Conservation (phyloP, 2,329 filamentous ascomycete genomes). For the Ceratocystis ficicola region DNA sequence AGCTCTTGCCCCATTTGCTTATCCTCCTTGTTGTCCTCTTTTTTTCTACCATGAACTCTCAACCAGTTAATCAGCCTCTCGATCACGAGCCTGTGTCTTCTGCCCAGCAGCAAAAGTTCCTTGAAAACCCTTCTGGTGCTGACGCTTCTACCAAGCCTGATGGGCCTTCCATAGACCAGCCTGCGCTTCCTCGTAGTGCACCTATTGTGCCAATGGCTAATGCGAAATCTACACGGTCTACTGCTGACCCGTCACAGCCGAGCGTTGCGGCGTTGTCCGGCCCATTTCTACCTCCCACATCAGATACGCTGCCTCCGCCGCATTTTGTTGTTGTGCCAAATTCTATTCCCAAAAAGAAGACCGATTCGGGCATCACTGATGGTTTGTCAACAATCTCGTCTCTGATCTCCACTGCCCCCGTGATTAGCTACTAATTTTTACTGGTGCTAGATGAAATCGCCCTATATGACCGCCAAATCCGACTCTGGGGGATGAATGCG, state of each 20-base stretch:
- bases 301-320: background rate
- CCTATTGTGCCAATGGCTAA: constrained; percentile 5
- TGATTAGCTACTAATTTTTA: background rate
- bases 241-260: background rate
- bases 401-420: background rate
- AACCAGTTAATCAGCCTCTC: background rate
- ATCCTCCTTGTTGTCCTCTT: background rate
- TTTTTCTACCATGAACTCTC: background rate
- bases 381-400: constrained; percentile 8
- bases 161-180: background rate
- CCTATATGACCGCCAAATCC: constrained; percentile 92
- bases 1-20: background rate
- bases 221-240: background rate
- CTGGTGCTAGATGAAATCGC: constrained; percentile 72
- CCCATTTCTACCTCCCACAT: background rate
- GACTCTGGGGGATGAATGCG: constrained; percentile 90
- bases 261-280: background rate
- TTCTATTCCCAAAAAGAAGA: background rate
- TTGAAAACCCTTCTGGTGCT: background rate
- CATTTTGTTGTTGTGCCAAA: background rate
- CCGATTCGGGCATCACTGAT: background rate
- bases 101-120: background rate
- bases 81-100: background rate
- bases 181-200: background rate
- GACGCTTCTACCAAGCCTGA: background rate